phyloP scores from a whole-genome alignment of 2,329 filamentous ascomycete genomes.

The Apiospora hydei region DNA sequence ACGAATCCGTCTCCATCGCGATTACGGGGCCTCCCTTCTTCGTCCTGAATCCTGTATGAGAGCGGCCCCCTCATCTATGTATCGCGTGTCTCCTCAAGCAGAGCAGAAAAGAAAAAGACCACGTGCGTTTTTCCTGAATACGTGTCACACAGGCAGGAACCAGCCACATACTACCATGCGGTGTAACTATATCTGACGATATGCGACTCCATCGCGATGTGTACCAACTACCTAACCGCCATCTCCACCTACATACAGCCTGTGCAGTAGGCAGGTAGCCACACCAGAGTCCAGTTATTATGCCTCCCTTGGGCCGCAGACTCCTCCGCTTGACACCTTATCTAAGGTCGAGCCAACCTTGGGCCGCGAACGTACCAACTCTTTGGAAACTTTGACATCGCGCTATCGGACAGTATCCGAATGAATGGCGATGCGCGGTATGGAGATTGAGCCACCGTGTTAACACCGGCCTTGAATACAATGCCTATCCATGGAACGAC shows the following conservation, averaged over 20 bases:
- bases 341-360: too few relatives aligned
- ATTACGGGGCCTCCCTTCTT: neutral
- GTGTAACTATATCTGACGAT: neutral
- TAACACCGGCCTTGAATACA: too few relatives aligned
- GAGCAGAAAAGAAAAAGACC: neutral
- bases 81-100: neutral
- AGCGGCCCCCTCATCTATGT: neutral
- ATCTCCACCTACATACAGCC: neutral
- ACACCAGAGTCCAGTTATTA: too few relatives aligned
- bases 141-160: neutral
- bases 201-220: conserved; percentile 1
- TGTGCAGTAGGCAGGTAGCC: too few relatives aligned
- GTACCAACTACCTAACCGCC: neutral
- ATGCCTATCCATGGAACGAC: too few relatives aligned
- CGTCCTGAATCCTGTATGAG: neutral
- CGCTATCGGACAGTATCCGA: too few relatives aligned
- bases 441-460: too few relatives aligned
- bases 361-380: too few relatives aligned
- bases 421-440: too few relatives aligned
- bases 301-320: too few relatives aligned
- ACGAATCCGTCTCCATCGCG: neutral
- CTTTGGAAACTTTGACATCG: too few relatives aligned
- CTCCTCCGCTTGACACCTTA: too few relatives aligned
- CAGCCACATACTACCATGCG: neutral
- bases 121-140: neutral